Evolutionary conservation across 306 rosid species (phyloP), one percentile per base, ranked within the genome.

Genomic region (Malus orientalis): DNA sequence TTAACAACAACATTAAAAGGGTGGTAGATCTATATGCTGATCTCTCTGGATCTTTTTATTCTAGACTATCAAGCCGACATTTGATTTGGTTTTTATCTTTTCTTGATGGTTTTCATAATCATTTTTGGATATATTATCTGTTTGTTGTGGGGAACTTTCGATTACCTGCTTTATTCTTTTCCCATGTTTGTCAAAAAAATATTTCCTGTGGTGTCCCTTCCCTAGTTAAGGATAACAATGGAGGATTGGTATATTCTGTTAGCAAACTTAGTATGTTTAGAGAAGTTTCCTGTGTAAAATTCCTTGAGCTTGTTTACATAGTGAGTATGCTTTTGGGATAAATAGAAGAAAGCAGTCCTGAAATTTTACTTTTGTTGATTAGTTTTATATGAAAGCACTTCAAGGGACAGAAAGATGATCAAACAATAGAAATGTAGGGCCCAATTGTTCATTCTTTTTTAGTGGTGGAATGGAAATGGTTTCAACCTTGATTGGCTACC

Each of bases 1-100:
- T 93, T 14, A 93, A 91, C 81, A 93, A 85, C 87, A 93, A 93
- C 67, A 92, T 92, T 84, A 86, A 89, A 85, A 87, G 98, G 84
- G 98, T 93, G 74, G 98, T 93, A 70, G 96, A 93, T 88, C 93
- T 93, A 69, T 93, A 93, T 83, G 96, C 93, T 68, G 91, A 89
- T 81, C 92, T 92, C 73, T 92, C 97, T 36, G 86, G 76, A 64
- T 2, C 69, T 40, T 57, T 42, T 32, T 44, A 36, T 45, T 70
- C 14, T 69, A 44, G 80, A 64, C 33, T 55, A 30, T 29, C 70
- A 23, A 75, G 67, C 82, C 30, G 33, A 58, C 58, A 25, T 51
- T 2, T 36, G 71, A 27, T 79, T 51, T 64, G 47, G 38, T 44
- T 13, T 38, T 42, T 64, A 45, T 29, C 25, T 29, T 45, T 74